These are phyloP conservation scores for Alternaria conjuncta DNA, from an alignment of 2,329 filamentous ascomycete species.

Conservation along the genomic window DNA sequence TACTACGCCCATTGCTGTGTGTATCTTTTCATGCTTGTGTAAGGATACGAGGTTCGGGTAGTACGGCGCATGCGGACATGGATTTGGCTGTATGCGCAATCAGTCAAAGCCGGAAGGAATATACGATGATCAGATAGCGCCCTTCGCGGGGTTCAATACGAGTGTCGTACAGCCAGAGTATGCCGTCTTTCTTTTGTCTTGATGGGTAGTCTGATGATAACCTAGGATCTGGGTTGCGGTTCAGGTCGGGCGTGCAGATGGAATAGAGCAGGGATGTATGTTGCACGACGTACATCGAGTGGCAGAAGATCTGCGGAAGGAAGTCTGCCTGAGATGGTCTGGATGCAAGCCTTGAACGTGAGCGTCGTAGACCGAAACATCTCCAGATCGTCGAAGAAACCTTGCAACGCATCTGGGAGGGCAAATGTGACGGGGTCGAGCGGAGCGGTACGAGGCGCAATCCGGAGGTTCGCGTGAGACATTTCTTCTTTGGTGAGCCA, in stretches of 20 bases:
- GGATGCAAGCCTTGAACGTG: neutral
- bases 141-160: neutral
- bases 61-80: conserved; percentile 3
- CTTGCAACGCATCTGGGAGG: neutral
- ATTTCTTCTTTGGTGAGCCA: neutral
- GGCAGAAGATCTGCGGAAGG: neutral
- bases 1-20: neutral
- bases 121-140: neutral
- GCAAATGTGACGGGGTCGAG: neutral
- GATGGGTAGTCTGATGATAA: neutral
- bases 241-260: neutral
- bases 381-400: neutral
- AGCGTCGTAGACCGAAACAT: neutral
- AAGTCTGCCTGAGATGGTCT: neutral
- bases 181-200: neutral
- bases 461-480: neutral
- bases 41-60: conserved; percentile 1
- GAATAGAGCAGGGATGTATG: neutral
- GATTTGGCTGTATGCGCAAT: neutral
- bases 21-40: neutral
- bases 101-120: too few relatives aligned
- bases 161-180: neutral
- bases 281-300: neutral
- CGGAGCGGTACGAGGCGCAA: neutral
- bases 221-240: neutral